phyloP scores from a whole-genome alignment of 768 basidiomycete species.

The Chalciporus sphaerocephalus region DNA sequence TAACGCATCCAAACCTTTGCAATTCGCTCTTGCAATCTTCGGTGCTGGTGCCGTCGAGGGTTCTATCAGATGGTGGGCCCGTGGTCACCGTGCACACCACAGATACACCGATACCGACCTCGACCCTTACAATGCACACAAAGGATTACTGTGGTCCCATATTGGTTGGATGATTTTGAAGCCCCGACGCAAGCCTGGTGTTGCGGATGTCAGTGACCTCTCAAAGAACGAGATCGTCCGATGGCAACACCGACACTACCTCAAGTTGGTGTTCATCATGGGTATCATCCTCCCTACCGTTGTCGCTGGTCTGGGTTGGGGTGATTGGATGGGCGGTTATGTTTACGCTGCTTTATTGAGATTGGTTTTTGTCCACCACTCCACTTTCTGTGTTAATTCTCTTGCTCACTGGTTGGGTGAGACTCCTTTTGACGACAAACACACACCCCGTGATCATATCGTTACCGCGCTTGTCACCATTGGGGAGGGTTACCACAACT shows the following conservation, averaged over 20 bases:
- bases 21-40: constrained; percentile 77
- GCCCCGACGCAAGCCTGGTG: constrained; percentile 83
- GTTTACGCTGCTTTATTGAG: constrained; percentile 79
- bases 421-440: constrained; percentile 90
- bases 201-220: constrained; percentile 85
- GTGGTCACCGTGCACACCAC: constrained; percentile 96
- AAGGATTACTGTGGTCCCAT: constrained; percentile 83
- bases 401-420: constrained; percentile 96
- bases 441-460: constrained; percentile 85
- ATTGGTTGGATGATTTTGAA: constrained; percentile 93
- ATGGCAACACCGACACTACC: constrained; percentile 86
- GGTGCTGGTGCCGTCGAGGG: constrained; percentile 95
- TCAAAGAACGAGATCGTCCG: constrained; percentile 72
- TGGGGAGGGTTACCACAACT: constrained; percentile 98
- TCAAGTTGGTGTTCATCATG: constrained; percentile 64
- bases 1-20: constrained; percentile 81
- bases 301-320: constrained; percentile 79
- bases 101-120: constrained; percentile 96
- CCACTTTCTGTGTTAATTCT: constrained; percentile 96
- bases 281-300: constrained; percentile 70
- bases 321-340: constrained; percentile 81
- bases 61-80: constrained; percentile 98
- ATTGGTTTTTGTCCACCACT: constrained; percentile 85
- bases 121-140: constrained; percentile 92
- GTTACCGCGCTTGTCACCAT: constrained; percentile 87